Evolutionary conservation across 2,329 filamentous ascomycete genomes (phyloP), one percentile per base, ranked within the genome.

Genomic region (Fusarium bactridioides): DNA sequence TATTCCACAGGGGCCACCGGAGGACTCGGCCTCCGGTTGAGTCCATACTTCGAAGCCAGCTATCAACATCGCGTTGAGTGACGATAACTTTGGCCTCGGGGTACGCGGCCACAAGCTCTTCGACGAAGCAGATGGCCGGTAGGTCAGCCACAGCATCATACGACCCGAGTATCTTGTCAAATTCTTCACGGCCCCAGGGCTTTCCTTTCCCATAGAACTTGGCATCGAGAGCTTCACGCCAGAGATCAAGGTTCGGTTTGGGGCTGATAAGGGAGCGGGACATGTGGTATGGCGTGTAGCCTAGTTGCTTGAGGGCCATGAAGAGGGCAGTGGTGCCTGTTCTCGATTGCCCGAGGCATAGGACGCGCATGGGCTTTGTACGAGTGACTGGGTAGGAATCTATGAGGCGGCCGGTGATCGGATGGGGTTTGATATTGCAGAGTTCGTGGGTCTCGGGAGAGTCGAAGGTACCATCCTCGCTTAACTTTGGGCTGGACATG

Each of bases 201-300:
- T 64, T 70, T 4, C 72, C 69, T 16, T 55, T 64, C 18, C 56
- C 59, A 2, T 74, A 15, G 27, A 64, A 74, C 23, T 74, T 74
- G 21, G 72, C 69, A 11, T 74, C 61, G 12, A 74, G 72, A 4
- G 72, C 72, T 45, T 74, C 72, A 11, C 65, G 64, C 72, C 72
- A 74, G 16, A 74, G 56, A 12, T 23, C 23, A 6, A 68, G 45
- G 7, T 70, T 74, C 4, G 54, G 59, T 23, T 64, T 70, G 33
- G 65, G 59, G 18, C 57, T 63, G 3, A 56, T 45, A 7, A 68
- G 45, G 15, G 72, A 60, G 1, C 57, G 21, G 27, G 59, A 62
- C 54, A 73, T 55, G 19, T 73, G 65, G 29, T 74, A 74, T 7
- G 72, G 69, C 0, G 60, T 70, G 25, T 73, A 75, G 7, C 62